Conservation (phyloP, 352 stramenopile species). For the Phytopythium helicoides region DNA sequence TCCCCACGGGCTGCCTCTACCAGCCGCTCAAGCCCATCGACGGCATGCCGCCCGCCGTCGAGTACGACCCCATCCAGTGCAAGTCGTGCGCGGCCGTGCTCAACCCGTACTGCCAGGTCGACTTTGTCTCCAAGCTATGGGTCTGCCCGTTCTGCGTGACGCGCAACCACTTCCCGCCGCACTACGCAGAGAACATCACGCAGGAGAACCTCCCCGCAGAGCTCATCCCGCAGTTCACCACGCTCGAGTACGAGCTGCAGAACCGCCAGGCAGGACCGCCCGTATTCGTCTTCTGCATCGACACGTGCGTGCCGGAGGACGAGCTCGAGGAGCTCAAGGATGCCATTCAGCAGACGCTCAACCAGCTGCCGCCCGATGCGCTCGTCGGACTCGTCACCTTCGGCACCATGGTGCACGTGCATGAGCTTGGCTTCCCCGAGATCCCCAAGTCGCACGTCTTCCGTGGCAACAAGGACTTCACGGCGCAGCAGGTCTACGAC, state of each 20-base stretch:
- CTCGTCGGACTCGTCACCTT: conserved; percentile 99
- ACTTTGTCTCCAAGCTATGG: conserved; percentile 99
- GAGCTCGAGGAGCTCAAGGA: conserved; percentile 98
- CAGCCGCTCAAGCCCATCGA: conserved; percentile 98
- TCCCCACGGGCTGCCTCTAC: conserved; percentile 93
- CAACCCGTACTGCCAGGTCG: conserved; percentile 98
- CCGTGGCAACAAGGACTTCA: conserved; percentile 98
- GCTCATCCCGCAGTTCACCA: conserved; percentile 99
- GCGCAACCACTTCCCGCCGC: conserved; percentile 98
- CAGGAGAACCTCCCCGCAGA: conserved; percentile 98
- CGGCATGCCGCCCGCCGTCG: conserved; percentile 88
- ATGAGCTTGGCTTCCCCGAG: conserved; percentile 97
- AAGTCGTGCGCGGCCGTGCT: conserved; percentile 96
- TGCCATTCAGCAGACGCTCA: conserved; percentile 97
- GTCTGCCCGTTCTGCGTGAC: conserved; percentile 99
- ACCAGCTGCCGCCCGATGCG: conserved; percentile 96
- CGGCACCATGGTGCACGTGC: conserved; percentile 98
- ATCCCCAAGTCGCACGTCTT: conserved; percentile 99
- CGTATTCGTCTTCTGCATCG: conserved; percentile 98
- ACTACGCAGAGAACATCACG: conserved; percentile 96
- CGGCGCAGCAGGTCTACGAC: conserved; percentile 93
- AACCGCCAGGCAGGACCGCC: conserved; percentile 91
- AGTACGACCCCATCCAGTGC: conserved; percentile 99
- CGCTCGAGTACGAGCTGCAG: conserved; percentile 98
- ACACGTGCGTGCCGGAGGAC: conserved; percentile 96